phyloP scores from a whole-genome alignment of 225 moss, liverwort and hornwort genomes.

The Asterella californica region DNA sequence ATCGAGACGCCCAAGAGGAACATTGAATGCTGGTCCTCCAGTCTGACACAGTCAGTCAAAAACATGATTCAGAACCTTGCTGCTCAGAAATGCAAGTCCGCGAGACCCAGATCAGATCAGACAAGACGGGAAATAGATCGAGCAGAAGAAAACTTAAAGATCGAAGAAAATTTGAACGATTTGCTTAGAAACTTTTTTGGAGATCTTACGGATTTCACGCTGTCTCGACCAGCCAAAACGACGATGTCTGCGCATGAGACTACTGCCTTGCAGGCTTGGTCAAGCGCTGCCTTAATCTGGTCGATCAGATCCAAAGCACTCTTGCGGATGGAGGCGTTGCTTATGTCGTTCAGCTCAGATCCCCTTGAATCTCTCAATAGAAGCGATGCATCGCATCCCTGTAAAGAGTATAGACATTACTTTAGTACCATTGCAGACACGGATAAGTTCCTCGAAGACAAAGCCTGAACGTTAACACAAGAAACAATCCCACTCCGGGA shows the following conservation, averaged over 20 bases:
- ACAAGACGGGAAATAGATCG: not conserved
- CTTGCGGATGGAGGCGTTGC: constrained; percentile 32
- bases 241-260: constrained; percentile 53
- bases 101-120: not conserved
- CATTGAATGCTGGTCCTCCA: constrained; percentile 27
- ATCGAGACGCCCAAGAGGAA: constrained; percentile 28
- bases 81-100: not conserved
- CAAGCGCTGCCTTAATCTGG: constrained; percentile 33
- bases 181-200: not conserved
- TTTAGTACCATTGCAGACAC: not conserved
- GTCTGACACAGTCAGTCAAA: not conserved
- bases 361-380: constrained; percentile 27
- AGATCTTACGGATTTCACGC: constrained; percentile 30
- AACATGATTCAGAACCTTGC: not conserved
- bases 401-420: not conserved
- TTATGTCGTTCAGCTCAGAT: constrained; percentile 32
- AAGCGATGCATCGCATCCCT: constrained; percentile 53
- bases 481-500: not conserved
- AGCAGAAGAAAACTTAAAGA: not conserved
- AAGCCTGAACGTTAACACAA: too few species aligned
- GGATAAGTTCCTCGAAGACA: not conserved
- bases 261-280: constrained; percentile 28
- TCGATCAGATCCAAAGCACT: constrained; percentile 37
- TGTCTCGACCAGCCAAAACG: constrained; percentile 30
- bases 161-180: not conserved